A percentile compares a stretch with the other conserved stretches of the same genome.
Conservation (phyloP, 768 basidiomycete genomes). For the Suillus discolor region DNA sequence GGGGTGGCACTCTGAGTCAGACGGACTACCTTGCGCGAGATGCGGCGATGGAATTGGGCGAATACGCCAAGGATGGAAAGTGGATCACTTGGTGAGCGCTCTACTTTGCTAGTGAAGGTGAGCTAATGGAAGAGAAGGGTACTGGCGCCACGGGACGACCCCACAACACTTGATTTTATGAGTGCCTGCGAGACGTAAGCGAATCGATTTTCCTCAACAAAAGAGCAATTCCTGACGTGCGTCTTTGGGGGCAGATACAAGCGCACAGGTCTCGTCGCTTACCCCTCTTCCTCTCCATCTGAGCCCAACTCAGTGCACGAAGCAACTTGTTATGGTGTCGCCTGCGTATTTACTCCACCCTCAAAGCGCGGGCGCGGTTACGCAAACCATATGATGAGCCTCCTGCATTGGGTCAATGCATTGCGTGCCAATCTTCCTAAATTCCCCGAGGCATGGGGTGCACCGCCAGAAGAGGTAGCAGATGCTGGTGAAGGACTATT, state of each 20-base stretch:
- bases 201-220: not conserved
- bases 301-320: slow-evolving; percentile 23
- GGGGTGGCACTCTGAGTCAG: slow-evolving; percentile 45
- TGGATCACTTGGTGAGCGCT: slow-evolving; percentile 50
- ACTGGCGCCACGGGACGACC: slow-evolving; percentile 53
- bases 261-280: slow-evolving; percentile 35
- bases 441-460: slow-evolving; percentile 46
- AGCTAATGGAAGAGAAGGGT: slow-evolving; percentile 43
- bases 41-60: slow-evolving; percentile 38
- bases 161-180: slow-evolving; percentile 49
- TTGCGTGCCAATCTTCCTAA: slow-evolving; percentile 30
- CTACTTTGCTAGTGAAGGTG: not conserved
- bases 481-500: slow-evolving; percentile 43
- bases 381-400: slow-evolving; percentile 64
- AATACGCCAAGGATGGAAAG: slow-evolving; percentile 47
- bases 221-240: slow-evolving; percentile 17
- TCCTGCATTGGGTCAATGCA: slow-evolving; percentile 59
- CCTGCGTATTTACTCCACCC: slow-evolving; percentile 58
- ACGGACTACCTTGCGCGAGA: slow-evolving; percentile 51
- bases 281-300: slow-evolving; percentile 17
- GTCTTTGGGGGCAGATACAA: slow-evolving; percentile 35
- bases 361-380: slow-evolving; percentile 56
- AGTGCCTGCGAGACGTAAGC: slow-evolving; percentile 67
- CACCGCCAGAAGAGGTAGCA: slow-evolving; percentile 39
- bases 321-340: slow-evolving; percentile 53